Percentiles rank a stretch among this genome's conserved stretches.
Evolutionary conservation across 352 stramenopile species (phyloP).

Genomic region (Globisporangium paddicum): DNA sequence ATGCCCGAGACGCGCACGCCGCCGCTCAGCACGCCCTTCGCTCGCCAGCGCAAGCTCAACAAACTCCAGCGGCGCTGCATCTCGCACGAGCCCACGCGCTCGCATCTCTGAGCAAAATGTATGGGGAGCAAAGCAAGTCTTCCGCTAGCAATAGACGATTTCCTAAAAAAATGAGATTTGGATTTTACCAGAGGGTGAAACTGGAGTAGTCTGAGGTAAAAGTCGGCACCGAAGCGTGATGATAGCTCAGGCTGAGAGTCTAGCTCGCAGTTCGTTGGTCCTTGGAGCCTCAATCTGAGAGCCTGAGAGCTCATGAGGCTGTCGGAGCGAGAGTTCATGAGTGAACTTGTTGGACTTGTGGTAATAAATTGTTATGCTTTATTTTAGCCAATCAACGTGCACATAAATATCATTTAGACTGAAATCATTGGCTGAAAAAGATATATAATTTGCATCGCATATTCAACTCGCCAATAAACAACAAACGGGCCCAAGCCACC

Average conservation of each 20-base stretch:
- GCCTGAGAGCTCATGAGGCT: too few relatives aligned
- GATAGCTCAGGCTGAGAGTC: too few relatives aligned
- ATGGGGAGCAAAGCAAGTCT: neutral
- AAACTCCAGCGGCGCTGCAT: conserved; percentile 21
- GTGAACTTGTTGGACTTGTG: too few relatives aligned
- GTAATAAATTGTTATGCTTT: too few relatives aligned
- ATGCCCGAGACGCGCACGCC: conserved; percentile 40
- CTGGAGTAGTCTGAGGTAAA: too few relatives aligned
- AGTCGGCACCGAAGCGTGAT: too few relatives aligned
- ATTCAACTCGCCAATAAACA: neutral
- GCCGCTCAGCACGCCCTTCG: conserved; percentile 32
- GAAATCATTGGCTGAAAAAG: neutral
- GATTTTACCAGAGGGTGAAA: neutral
- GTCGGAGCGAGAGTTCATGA: too few relatives aligned
- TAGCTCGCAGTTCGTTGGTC: too few relatives aligned
- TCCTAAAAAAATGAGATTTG: conserved; percentile 24
- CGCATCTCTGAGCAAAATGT: neutral
- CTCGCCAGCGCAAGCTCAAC: conserved; percentile 25
- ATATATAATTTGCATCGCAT: neutral
- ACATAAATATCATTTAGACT: too few relatives aligned
- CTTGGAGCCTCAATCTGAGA: too few relatives aligned
- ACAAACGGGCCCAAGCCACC: too few relatives aligned
- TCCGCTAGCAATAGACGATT: neutral
- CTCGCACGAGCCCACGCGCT: conserved; percentile 13
- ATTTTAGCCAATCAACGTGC: neutral